These are phyloP conservation scores for Monilinia aucupariae DNA, from an alignment of 2,329 filamentous ascomycete genomes.

Conservation along the genomic window DNA sequence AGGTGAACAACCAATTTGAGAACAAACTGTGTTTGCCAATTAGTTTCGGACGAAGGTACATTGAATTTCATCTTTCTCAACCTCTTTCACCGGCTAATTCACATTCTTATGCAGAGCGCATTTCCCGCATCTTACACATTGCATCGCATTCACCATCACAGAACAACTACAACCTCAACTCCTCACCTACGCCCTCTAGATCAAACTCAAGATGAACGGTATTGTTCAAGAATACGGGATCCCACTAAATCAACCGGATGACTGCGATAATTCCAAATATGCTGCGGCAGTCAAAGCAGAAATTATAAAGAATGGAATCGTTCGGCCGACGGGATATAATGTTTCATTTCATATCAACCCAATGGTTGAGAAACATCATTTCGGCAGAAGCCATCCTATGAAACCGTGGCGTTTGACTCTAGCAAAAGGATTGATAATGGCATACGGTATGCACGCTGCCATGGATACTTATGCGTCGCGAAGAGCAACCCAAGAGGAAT, in stretches of 20 bases:
- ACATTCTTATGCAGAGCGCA: neutral
- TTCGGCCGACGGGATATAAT: slow-evolving; percentile 75
- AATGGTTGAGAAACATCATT: slow-evolving; percentile 92
- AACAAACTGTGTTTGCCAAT: neutral
- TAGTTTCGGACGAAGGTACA: neutral
- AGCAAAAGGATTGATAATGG: slow-evolving; percentile 89
- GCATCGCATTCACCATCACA: neutral
- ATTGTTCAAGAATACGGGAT: slow-evolving; percentile 34
- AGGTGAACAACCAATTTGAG: neutral
- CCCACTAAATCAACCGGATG: slow-evolving; percentile 31
- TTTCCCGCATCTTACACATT: neutral
- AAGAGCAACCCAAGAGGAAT: slow-evolving; percentile 78
- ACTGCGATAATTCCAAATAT: slow-evolving; percentile 28
- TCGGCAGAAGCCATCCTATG: slow-evolving; percentile 96
- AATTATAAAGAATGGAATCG: slow-evolving; percentile 59
- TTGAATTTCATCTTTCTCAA: neutral
- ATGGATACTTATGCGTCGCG: slow-evolving; percentile 92
- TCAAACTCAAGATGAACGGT: slow-evolving; percentile 28
- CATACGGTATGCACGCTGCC: slow-evolving; percentile 91
- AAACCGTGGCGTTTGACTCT: slow-evolving; percentile 96
- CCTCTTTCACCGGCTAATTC: neutral
- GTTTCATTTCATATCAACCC: slow-evolving; percentile 96
- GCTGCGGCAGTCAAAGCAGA: slow-evolving; percentile 28
- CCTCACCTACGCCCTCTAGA: neutral
- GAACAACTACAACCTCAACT: neutral